Evolutionary conservation across 2,329 filamentous ascomycete genomes (phyloP).

Genomic region (Fusarium pilosicola): DNA sequence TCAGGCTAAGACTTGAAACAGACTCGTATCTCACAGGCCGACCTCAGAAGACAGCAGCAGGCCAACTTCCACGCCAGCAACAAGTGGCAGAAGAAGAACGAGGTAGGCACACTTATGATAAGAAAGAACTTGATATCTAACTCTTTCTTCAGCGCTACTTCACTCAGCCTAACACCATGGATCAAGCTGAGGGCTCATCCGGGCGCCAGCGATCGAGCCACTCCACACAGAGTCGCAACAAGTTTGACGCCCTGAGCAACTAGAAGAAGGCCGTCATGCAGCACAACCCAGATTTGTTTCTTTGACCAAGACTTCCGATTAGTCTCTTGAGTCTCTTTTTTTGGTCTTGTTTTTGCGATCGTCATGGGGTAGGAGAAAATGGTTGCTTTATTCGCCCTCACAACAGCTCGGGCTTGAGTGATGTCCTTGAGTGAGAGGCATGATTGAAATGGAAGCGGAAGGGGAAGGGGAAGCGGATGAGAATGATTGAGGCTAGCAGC

Average conservation of each 20-base stretch:
- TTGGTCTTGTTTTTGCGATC: background rate
- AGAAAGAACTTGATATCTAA: background rate
- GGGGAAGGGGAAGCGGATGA: background rate
- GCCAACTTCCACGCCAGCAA: background rate
- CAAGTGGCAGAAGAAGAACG: background rate
- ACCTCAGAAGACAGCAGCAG: slow-evolving; percentile 23
- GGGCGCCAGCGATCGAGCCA: slow-evolving; percentile 17
- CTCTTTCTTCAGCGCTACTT: background rate
- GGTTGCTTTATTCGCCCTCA: background rate
- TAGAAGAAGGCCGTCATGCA: background rate
- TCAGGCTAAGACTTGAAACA: background rate
- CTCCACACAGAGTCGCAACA: slow-evolving; percentile 27
- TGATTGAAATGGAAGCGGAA: background rate
- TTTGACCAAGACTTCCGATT: background rate
- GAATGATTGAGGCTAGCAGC: background rate
- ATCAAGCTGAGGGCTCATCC: background rate
- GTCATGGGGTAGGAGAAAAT: background rate
- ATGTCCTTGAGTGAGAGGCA: background rate
- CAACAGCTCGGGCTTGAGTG: background rate
- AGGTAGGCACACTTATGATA: background rate
- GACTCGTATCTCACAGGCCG: slow-evolving; percentile 29
- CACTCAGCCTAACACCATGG: no score
- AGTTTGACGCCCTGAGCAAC: slow-evolving; percentile 26
- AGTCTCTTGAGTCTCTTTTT: background rate
- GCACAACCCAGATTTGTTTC: background rate